Evolutionary conservation across 2,329 filamentous ascomycete genomes (phyloP), one percentile per base, ranked within the genome.

Genomic region (Polytolypa hystricis): DNA sequence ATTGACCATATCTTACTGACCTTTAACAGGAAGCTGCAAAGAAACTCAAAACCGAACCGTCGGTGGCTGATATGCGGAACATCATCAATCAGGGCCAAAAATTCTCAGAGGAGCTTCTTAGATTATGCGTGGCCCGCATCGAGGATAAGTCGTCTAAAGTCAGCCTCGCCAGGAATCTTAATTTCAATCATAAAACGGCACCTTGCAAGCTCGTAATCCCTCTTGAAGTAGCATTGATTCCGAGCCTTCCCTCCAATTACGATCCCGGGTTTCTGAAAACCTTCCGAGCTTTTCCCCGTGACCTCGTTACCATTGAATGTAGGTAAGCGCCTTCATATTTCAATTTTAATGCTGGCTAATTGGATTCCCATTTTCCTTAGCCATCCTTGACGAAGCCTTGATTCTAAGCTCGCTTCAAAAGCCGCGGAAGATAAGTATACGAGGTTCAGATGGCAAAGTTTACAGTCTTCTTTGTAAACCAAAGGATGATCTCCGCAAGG

Each of bases 401-500:
- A 83, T 98, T 3, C 68, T 98, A 14, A 84, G 81, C 39, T 98
- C 93, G 2, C 71, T 98, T 3, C 89, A 94, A 40, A 87, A 91
- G 48, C 91, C 93, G 9, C 78, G 89, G 34, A 91, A 89, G 48
- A 75, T 99, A 37, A 91, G 78, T 11, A 83, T 91, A 5, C 75
- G 84, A 37, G 91, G 89, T 0, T 89, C 84, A 0, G 86, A 99
- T 58, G 91, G 93, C 5, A 81, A 81, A 40, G 71, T 73, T 12
- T 98, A 98, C 57, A 84, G 84, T 45, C 74, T 98, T 5, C 71
- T 99, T 38, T 93, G 93, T 66, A 98, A 99, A 54, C 93, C 91
- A 6, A 96, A 96, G 58, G 91, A 98, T 56, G 93, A 99, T 57
- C 73, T 99, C 16, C 81, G 91, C 34, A 98, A 93, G 47, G 93